Evolutionary conservation across 768 basidiomycete species (phyloP).

Genomic region (Hypsizygus marmoreus): DNA sequence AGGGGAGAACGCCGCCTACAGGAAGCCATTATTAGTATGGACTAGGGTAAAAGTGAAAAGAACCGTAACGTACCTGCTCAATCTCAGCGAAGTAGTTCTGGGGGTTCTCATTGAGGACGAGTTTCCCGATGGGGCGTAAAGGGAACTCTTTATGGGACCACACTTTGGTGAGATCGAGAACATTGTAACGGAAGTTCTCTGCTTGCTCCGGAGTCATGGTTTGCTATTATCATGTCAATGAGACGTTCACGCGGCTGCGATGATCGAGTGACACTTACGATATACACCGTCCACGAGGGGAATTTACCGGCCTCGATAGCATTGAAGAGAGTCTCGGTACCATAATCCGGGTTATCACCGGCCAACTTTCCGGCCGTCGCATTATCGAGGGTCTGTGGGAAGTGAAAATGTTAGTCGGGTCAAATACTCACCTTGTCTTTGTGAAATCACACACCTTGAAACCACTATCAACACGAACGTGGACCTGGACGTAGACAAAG

Average conservation of each 20-base stretch:
- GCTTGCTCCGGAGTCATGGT: constrained; percentile 93
- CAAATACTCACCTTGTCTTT: not conserved
- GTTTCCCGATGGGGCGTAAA: constrained; percentile 84
- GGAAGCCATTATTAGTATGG: constrained; percentile 26
- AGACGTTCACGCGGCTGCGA: not conserved
- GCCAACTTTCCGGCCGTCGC: constrained; percentile 66
- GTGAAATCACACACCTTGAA: constrained; percentile 58
- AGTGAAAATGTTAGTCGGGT: not conserved
- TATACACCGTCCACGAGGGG: constrained; percentile 88
- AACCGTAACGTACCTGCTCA: constrained; percentile 80
- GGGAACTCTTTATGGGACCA: constrained; percentile 90
- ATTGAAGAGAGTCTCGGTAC: constrained; percentile 74
- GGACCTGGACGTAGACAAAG: constrained; percentile 87
- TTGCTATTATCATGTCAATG: constrained; percentile 51
- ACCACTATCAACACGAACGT: constrained; percentile 76
- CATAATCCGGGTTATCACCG: constrained; percentile 84
- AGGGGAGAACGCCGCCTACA: constrained; percentile 81
- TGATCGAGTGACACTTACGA: constrained; percentile 48
- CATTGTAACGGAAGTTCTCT: constrained; percentile 86
- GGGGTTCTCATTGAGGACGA: constrained; percentile 77
- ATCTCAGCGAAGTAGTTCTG: constrained; percentile 94
- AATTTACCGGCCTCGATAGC: constrained; percentile 78
- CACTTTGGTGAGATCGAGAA: constrained; percentile 89
- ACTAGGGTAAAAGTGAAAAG: constrained; percentile 18
- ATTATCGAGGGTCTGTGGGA: constrained; percentile 66